Evolutionary conservation across 164 flowering plant species (phyloP).

Genomic region (Chimonanthus salicifolius): DNA sequence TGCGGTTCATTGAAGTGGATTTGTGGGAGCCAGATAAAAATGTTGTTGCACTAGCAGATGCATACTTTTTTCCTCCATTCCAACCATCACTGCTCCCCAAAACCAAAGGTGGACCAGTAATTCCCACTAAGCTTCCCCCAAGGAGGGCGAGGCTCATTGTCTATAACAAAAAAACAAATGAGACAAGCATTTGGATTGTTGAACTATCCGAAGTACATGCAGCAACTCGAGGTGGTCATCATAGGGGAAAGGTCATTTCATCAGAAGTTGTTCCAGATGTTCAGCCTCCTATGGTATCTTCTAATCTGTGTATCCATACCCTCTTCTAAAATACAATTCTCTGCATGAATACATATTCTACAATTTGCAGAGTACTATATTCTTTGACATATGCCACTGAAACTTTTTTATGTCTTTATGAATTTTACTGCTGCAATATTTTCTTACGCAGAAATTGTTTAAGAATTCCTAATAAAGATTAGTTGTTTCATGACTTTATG

Average conservation of each 20-base stretch:
- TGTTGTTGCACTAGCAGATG: slow-evolving; percentile 92
- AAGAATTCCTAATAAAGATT: too few relatives aligned
- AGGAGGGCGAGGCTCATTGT: slow-evolving; percentile 79
- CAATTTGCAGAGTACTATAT: too few relatives aligned
- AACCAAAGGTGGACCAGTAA: slow-evolving; percentile 76
- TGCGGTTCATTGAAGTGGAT: slow-evolving; percentile 89
- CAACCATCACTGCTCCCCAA: slow-evolving; percentile 80
- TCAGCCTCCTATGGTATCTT: slow-evolving; percentile 88
- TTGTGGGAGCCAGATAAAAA: slow-evolving; percentile 74
- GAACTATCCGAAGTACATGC: slow-evolving; percentile 89
- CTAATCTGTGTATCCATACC: too few relatives aligned
- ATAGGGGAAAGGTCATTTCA: slow-evolving; percentile 84
- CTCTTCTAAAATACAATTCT: too few relatives aligned
- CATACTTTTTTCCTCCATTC: slow-evolving; percentile 96
- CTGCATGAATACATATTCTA: too few relatives aligned
- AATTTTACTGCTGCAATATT: not conserved
- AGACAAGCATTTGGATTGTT: slow-evolving; percentile 81
- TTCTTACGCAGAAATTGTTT: not conserved
- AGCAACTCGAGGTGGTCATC: slow-evolving; percentile 90
- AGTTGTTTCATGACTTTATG: too few relatives aligned
- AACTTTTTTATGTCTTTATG: not conserved
- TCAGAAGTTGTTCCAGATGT: slow-evolving; percentile 77
- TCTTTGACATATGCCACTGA: not conserved
- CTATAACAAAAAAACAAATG: slow-evolving; percentile 75
- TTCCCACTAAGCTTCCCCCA: slow-evolving; percentile 81